These are phyloP conservation scores for Backusella sp. DNA, from an alignment of 192 early-diverging fungal genomes.

Conservation along the genomic window DNA sequence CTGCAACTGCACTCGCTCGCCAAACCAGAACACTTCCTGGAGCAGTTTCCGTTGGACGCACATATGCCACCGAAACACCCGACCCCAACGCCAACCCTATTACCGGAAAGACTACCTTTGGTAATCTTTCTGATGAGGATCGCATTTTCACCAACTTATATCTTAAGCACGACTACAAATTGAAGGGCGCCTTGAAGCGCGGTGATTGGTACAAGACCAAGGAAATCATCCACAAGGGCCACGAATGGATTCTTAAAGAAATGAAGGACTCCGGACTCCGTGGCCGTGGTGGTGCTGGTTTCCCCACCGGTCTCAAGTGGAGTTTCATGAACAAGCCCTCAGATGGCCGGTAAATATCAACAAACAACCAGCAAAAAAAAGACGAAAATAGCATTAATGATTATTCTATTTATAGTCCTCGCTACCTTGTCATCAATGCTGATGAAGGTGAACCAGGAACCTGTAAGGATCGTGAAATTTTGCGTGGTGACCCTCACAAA, in stretches of 20 bases:
- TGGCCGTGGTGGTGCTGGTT: constrained; percentile 96
- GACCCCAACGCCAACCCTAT: constrained; percentile 45
- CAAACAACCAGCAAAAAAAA: neutral
- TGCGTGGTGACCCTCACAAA: constrained; percentile 80
- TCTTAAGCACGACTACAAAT: constrained; percentile 84
- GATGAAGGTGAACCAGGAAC: constrained; percentile 99
- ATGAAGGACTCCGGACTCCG: constrained; percentile 94
- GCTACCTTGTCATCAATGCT: constrained; percentile 96
- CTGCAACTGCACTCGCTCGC: constrained; percentile 18
- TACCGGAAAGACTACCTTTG: constrained; percentile 50
- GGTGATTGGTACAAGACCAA: constrained; percentile 99
- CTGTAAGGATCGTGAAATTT: constrained; percentile 91
- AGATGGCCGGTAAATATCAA: constrained; percentile 59
- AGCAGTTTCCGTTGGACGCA: constrained; percentile 32
- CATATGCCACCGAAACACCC: constrained; percentile 35
- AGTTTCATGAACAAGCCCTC: constrained; percentile 97
- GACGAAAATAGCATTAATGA: neutral
- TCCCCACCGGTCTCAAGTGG: constrained; percentile 98
- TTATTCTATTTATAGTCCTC: constrained; percentile 54
- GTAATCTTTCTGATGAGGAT: constrained; percentile 84
- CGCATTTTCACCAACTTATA: constrained; percentile 99
- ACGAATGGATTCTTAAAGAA: constrained; percentile 97
- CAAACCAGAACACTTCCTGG: constrained; percentile 32
- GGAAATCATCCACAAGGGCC: constrained; percentile 93
- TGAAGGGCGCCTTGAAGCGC: constrained; percentile 89